Conservation (phyloP, 495 filamentous ascomycete species). For the Podospora comata region DNA sequence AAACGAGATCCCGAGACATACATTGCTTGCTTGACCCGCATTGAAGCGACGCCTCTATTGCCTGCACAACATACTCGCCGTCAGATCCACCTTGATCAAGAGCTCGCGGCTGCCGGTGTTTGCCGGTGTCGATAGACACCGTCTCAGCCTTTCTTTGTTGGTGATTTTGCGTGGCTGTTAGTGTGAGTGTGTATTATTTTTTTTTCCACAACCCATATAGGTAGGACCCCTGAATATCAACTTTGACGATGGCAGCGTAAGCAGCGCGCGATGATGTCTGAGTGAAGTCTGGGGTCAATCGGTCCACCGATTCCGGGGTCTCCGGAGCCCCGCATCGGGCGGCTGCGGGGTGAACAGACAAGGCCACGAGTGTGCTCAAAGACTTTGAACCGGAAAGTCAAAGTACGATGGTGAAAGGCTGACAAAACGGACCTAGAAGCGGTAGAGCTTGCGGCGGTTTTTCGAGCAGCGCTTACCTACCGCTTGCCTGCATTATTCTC, state of each 20-base stretch:
- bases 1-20: background rate
- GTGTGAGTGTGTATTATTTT: background rate
- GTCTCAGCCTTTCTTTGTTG: background rate
- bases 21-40: background rate
- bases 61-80: background rate
- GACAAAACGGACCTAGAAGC: background rate
- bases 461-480: background rate
- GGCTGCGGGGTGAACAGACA: background rate
- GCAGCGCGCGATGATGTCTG: background rate
- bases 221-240: background rate
- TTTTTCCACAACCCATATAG: background rate
- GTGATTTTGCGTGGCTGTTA: background rate
- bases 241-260: background rate
- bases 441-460: background rate
- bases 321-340: background rate
- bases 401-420: background rate
- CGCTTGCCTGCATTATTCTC: background rate
- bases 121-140: background rate
- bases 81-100: background rate
- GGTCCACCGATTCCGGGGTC: constrained; percentile 1
- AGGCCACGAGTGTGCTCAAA: background rate
- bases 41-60: background rate
- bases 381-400: background rate
- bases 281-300: background rate
- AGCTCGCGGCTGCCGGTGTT: background rate